These are phyloP conservation scores for Monilinia fructicola DNA, from an alignment of 2,329 filamentous ascomycete genomes.

Conservation along the genomic window DNA sequence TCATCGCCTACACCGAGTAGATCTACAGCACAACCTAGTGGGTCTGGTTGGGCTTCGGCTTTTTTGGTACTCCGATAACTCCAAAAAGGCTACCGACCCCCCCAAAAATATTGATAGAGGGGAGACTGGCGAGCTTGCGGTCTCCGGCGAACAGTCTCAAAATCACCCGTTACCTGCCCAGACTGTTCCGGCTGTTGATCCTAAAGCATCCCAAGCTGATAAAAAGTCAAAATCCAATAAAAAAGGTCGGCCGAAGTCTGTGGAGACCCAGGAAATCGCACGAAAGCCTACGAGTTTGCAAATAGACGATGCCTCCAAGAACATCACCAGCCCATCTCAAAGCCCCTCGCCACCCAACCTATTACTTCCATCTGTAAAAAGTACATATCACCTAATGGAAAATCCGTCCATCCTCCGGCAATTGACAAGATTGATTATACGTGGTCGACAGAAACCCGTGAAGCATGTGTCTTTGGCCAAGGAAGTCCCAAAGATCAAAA, in stretches of 20 bases:
- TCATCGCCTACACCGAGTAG: constrained; percentile 18
- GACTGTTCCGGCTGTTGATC: constrained; percentile 20
- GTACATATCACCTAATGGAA: constrained; percentile 66
- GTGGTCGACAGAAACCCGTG: constrained; percentile 55
- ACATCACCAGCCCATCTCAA: constrained; percentile 27
- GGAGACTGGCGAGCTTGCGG: constrained; percentile 50
- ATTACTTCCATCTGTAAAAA: constrained; percentile 66
- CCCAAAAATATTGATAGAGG: constrained; percentile 21
- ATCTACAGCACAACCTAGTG: constrained; percentile 34
- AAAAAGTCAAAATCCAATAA: constrained; percentile 35
- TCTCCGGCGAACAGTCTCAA: constrained; percentile 58
- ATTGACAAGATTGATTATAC: constrained; percentile 57
- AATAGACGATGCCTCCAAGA: constrained; percentile 27
- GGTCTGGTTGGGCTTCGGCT: constrained; percentile 65
- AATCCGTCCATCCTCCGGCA: constrained; percentile 71
- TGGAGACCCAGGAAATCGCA: constrained; percentile 31
- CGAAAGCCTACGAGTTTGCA: constrained; percentile 25
- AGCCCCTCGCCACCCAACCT: constrained; percentile 54
- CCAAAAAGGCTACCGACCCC: constrained; percentile 34
- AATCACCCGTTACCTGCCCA: constrained; percentile 44
- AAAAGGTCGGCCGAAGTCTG: constrained; percentile 32
- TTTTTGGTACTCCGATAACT: constrained; percentile 67
- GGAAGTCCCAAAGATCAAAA: constrained; percentile 71
- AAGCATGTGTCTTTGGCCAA: constrained; percentile 72
- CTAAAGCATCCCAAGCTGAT: constrained; percentile 24